phyloP scores from a whole-genome alignment of 495 filamentous ascomycete species.

The Neurospora sp. region DNA sequence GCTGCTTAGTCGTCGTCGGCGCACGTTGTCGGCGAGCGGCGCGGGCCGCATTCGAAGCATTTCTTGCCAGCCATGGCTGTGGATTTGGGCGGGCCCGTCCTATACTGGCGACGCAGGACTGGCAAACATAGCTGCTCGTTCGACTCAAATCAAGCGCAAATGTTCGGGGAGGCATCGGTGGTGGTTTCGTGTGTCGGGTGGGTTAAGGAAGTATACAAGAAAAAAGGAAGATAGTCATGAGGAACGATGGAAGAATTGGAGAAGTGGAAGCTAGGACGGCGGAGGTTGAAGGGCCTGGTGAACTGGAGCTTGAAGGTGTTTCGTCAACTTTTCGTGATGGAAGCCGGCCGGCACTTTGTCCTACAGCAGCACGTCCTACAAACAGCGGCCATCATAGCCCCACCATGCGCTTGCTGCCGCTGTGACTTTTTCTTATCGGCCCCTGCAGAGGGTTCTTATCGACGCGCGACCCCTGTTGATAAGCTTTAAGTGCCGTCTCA shows the following conservation, averaged over 20 bases:
- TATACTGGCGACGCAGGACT: conserved; percentile 21
- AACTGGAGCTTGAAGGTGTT: background rate
- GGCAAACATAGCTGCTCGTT: conserved; percentile 24
- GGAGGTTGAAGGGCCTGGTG: background rate
- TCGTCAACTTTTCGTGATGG: background rate
- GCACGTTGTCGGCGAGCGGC: background rate
- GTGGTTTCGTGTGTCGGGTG: background rate
- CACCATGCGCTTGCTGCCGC: background rate
- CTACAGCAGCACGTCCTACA: background rate
- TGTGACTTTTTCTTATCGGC: conserved; percentile 13
- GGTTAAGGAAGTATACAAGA: background rate
- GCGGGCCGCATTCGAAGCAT: conserved; percentile 8
- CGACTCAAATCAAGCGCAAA: conserved; percentile 17
- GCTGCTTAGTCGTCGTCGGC: background rate
- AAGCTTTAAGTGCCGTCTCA: conserved; percentile 4
- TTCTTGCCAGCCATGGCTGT: conserved; percentile 14
- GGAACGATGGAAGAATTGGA: background rate
- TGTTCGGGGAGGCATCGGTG: conserved; percentile 21
- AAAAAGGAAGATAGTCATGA: background rate
- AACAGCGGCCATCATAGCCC: background rate
- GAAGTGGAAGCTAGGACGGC: background rate
- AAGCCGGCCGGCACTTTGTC: background rate
- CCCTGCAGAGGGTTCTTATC: conserved; percentile 16
- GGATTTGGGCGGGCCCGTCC: conserved; percentile 6
- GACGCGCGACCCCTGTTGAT: conserved; percentile 9